Conservation (phyloP, 768 basidiomycete species). For the Gymnopilus dilepis region DNA sequence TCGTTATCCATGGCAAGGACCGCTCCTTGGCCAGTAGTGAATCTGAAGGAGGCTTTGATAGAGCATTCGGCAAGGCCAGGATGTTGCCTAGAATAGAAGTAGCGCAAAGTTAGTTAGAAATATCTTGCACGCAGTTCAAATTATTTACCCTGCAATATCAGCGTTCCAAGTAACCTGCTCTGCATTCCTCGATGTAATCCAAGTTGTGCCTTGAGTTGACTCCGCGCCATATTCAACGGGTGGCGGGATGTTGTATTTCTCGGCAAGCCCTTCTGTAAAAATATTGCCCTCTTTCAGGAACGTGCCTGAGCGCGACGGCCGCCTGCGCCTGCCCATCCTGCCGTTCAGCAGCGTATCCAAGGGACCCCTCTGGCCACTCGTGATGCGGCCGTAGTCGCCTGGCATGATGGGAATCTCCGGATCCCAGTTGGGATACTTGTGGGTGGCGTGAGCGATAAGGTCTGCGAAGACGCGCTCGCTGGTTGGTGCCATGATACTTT, state of each 20-base stretch:
- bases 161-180: slow-evolving; percentile 25
- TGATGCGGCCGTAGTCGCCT: slow-evolving; percentile 38
- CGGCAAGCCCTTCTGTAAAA: slow-evolving; percentile 30
- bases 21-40: slow-evolving; percentile 32
- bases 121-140: not conserved
- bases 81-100: slow-evolving; percentile 23
- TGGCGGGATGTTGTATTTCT: slow-evolving; percentile 28
- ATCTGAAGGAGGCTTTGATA: slow-evolving; percentile 33
- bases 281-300: slow-evolving; percentile 40
- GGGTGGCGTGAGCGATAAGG: slow-evolving; percentile 33
- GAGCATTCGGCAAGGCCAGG: slow-evolving; percentile 30
- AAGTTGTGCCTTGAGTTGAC: slow-evolving; percentile 27
- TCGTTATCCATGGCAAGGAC: slow-evolving; percentile 37
- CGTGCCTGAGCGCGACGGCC: slow-evolving; percentile 17
- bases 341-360: slow-evolving; percentile 19
- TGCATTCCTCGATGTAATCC: slow-evolving; percentile 34
- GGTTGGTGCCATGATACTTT: slow-evolving; percentile 10
- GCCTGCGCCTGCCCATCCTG: slow-evolving; percentile 11
- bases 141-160: slow-evolving; percentile 19
- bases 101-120: not conserved
- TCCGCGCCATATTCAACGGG: slow-evolving; percentile 27
- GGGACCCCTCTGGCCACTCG: slow-evolving; percentile 21
- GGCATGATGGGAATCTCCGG: slow-evolving; percentile 34
- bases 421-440: slow-evolving; percentile 39
- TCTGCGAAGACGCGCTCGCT: slow-evolving; percentile 34